Percentiles rank a stretch among this genome's conserved stretches.
phyloP scores from a whole-genome alignment of 805 yeast genomes.

The Spathaspora passalidarum region DNA sequence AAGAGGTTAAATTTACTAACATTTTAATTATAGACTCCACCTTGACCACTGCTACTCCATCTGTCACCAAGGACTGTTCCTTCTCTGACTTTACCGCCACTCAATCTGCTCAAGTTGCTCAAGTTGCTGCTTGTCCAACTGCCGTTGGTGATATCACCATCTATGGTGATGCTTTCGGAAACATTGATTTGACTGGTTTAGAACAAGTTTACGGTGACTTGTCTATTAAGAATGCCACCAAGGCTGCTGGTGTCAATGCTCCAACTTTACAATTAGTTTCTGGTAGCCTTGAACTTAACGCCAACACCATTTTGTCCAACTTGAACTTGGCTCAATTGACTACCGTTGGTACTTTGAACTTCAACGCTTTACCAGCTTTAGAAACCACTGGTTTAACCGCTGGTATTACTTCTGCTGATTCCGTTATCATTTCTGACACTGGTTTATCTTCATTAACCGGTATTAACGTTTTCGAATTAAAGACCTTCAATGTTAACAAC shows the following conservation, averaged over 20 bases:
- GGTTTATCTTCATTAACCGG: slow-evolving; percentile 67
- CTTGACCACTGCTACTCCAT: slow-evolving; percentile 51
- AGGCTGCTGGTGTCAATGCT: slow-evolving; percentile 66
- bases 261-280: slow-evolving; percentile 74
- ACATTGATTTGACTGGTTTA: slow-evolving; percentile 71
- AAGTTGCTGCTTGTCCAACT: slow-evolving; percentile 68
- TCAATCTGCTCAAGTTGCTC: slow-evolving; percentile 74
- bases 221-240: slow-evolving; percentile 60
- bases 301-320: slow-evolving; percentile 62
- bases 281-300: slow-evolving; percentile 60
- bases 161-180: slow-evolving; percentile 54
- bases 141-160: slow-evolving; percentile 77
- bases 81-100: slow-evolving; percentile 69
- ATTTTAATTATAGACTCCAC: slow-evolving; percentile 32
- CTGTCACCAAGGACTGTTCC: slow-evolving; percentile 62
- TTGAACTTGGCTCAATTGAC: slow-evolving; percentile 75
- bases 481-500: slow-evolving; percentile 81
- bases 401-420: slow-evolving; percentile 72
- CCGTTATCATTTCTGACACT: slow-evolving; percentile 72
- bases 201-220: slow-evolving; percentile 76
- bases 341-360: slow-evolving; percentile 76
- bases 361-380: slow-evolving; percentile 86
- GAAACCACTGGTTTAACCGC: slow-evolving; percentile 59
- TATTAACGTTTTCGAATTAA: slow-evolving; percentile 47
- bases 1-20: slow-evolving; percentile 5